phyloP scores from a whole-genome alignment of 495 filamentous ascomycete genomes.

The Annulohypoxylon nitens region DNA sequence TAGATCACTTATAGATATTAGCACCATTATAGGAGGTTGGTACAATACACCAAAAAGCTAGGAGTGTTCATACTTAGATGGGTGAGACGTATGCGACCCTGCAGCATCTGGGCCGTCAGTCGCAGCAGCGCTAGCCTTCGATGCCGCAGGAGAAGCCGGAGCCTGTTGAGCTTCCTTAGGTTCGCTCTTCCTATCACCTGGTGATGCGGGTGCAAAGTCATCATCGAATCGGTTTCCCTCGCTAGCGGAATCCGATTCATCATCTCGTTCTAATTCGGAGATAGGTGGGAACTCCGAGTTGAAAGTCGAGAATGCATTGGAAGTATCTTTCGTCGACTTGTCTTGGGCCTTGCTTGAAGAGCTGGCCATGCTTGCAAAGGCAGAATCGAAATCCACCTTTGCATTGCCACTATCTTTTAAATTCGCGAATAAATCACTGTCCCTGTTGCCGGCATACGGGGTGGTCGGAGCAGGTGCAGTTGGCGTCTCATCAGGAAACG shows the following conservation, averaged over 20 bases:
- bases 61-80: slow-evolving; percentile 47
- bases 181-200: slow-evolving; percentile 60
- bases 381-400: slow-evolving; percentile 83
- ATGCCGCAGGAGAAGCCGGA: slow-evolving; percentile 50
- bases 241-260: slow-evolving; percentile 82
- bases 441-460: slow-evolving; percentile 48
- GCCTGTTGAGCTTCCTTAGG: slow-evolving; percentile 48
- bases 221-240: slow-evolving; percentile 88
- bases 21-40: slow-evolving; percentile 20
- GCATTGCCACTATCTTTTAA: slow-evolving; percentile 67
- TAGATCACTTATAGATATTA: slow-evolving; percentile 43
- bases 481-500: slow-evolving; percentile 70
- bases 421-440: slow-evolving; percentile 68
- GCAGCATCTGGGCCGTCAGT: slow-evolving; percentile 46
- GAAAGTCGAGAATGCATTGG: slow-evolving; percentile 61
- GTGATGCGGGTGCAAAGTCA: slow-evolving; percentile 83
- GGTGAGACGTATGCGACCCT: slow-evolving; percentile 43
- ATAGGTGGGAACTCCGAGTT: slow-evolving; percentile 94
- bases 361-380: slow-evolving; percentile 72
- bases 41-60: slow-evolving; percentile 9
- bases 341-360: slow-evolving; percentile 48
- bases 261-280: slow-evolving; percentile 83
- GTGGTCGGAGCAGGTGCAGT: slow-evolving; percentile 62
- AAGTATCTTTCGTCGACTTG: slow-evolving; percentile 47
- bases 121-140: slow-evolving; percentile 43